Percentiles rank a stretch among this genome's conserved stretches.
Conservation (phyloP, 768 basidiomycete species). For the Leccinum disarticulatum region DNA sequence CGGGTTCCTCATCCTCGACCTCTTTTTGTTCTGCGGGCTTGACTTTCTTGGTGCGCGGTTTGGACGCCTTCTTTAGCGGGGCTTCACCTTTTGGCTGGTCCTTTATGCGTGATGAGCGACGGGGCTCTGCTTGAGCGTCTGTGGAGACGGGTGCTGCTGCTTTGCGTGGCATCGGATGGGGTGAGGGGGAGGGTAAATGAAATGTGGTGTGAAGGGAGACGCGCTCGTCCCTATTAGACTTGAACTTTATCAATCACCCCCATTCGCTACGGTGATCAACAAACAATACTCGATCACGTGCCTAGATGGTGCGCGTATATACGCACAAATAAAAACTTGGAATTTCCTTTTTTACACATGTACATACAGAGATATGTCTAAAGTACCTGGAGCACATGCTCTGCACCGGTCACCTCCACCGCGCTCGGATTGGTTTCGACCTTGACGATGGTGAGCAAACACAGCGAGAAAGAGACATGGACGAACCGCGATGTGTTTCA, state of each 20-base stretch:
- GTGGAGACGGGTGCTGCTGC: slow-evolving; percentile 47
- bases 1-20: slow-evolving; percentile 40
- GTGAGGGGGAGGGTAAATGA: not conserved
- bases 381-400: slow-evolving; percentile 13
- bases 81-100: slow-evolving; percentile 58
- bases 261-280: slow-evolving; percentile 28
- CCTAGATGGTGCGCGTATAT: slow-evolving; percentile 28
- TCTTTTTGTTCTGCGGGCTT: slow-evolving; percentile 45
- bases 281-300: slow-evolving; percentile 38
- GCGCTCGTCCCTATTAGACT: slow-evolving; percentile 31
- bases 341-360: not conserved
- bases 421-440: slow-evolving; percentile 11
- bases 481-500: slow-evolving; percentile 62
- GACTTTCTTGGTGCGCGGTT: slow-evolving; percentile 54
- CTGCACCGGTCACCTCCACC: slow-evolving; percentile 14
- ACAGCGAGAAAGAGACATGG: not conserved
- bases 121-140: slow-evolving; percentile 45
- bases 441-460: slow-evolving; percentile 7
- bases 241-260: slow-evolving; percentile 34
- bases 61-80: slow-evolving; percentile 59
- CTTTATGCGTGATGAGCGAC: slow-evolving; percentile 76
- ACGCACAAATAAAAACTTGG: slow-evolving; percentile 25
- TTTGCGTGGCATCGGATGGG: slow-evolving; percentile 64
- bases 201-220: slow-evolving; percentile 25
- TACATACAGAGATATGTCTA: slow-evolving; percentile 4